These are phyloP conservation scores for Eudorina sp. DNA, from an alignment of 139 green algal species.

Conservation along the genomic window DNA sequence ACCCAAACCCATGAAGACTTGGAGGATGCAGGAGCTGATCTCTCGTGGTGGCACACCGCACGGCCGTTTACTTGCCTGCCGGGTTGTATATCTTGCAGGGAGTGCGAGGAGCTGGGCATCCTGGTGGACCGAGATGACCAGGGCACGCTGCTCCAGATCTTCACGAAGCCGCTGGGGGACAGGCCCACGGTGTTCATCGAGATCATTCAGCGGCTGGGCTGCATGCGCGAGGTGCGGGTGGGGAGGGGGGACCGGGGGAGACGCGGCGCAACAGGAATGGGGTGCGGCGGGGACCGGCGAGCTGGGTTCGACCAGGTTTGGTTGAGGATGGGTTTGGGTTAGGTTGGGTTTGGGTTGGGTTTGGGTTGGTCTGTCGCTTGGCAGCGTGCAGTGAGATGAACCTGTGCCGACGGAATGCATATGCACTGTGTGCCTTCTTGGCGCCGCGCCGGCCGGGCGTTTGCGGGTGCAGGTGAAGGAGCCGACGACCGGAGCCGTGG, in stretches of 20 bases:
- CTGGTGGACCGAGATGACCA: slow-evolving; percentile 98
- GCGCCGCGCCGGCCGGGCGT: not conserved
- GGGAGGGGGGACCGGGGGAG: not conserved
- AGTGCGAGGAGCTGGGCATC: slow-evolving; percentile 93
- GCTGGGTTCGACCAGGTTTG: too few relatives aligned
- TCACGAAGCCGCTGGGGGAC: slow-evolving; percentile 87
- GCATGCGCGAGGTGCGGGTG: slow-evolving; percentile 61
- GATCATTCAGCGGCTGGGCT: slow-evolving; percentile 98
- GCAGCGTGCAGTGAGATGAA: not conserved
- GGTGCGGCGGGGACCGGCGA: too few relatives aligned
- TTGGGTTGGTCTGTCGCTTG: too few relatives aligned
- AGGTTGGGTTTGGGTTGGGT: too few relatives aligned
- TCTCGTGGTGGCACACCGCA: too few relatives aligned
- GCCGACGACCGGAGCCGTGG: not conserved
- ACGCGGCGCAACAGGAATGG: too few relatives aligned
- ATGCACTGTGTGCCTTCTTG: not conserved
- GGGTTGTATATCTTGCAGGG: too few relatives aligned
- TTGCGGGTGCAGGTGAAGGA: slow-evolving; percentile 8
- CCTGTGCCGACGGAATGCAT: not conserved
- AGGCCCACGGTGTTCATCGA: slow-evolving; percentile 98
- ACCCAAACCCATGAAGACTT: too few relatives aligned
- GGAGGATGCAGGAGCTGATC: too few relatives aligned
- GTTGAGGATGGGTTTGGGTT: too few relatives aligned
- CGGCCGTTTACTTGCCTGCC: too few relatives aligned
- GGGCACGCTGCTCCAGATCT: slow-evolving; percentile 95